Evolutionary conservation across 2,329 filamentous ascomycete genomes (phyloP).

Genomic region (Colletotrichum scovillei): DNA sequence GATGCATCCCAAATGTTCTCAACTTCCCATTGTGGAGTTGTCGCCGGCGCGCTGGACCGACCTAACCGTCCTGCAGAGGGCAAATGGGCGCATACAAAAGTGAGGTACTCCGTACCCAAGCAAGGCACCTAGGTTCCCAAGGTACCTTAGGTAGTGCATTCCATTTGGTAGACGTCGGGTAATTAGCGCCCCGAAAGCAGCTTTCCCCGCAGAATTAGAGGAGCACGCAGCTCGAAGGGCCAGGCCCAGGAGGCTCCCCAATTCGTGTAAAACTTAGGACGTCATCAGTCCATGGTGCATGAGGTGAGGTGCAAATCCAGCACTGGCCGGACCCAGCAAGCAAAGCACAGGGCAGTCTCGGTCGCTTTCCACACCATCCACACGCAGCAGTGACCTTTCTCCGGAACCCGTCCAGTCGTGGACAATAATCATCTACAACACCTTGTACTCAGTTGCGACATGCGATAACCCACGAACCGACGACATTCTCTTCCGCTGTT

Average conservation of each 20-base stretch:
- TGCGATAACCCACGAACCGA: constrained; percentile 21
- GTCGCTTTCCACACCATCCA: constrained; percentile 20
- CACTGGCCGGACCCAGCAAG: constrained; percentile 25
- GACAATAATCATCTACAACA: constrained; percentile 1
- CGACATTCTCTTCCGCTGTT: not conserved
- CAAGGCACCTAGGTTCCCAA: too few relatives aligned
- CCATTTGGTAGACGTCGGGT: constrained; percentile 18
- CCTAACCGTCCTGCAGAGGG: not conserved
- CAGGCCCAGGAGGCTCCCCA: constrained; percentile 7
- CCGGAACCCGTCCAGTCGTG: not conserved
- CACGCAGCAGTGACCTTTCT: constrained; percentile 30
- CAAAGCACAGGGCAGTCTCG: not conserved
- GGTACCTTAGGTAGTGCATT: not conserved
- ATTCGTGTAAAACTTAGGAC: constrained; percentile 34
- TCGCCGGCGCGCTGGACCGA: not conserved
- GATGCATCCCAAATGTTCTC: not conserved
- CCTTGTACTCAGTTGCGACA: constrained; percentile 15
- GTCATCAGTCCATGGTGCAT: constrained; percentile 24
- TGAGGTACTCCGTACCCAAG: too few relatives aligned
- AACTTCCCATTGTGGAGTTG: constrained; percentile 6
- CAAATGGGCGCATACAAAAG: not conserved
- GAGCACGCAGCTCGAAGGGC: constrained; percentile 23
- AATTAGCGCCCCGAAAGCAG: constrained; percentile 34
- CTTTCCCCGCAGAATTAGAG: constrained; percentile 35
- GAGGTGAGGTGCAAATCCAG: constrained; percentile 29